These are phyloP conservation scores for Ogataea pilisensis DNA, from an alignment of 805 yeast species.

Conservation along the genomic window DNA sequence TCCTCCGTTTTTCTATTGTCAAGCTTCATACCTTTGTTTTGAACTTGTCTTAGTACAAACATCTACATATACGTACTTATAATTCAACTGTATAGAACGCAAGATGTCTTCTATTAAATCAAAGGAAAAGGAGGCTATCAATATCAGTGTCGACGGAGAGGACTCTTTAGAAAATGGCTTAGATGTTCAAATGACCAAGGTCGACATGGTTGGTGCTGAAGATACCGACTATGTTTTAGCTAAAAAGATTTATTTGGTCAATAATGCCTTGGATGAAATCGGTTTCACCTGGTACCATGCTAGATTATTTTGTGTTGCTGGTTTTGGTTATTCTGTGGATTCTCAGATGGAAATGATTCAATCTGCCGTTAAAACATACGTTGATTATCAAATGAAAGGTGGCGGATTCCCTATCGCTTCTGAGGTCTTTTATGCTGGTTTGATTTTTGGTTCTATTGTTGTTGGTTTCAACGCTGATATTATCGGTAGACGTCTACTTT, in stretches of 20 bases:
- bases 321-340: constrained; percentile 55
- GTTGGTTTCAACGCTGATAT: constrained; percentile 57
- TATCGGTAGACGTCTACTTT: constrained; percentile 50
- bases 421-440: constrained; percentile 46
- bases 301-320: constrained; percentile 46
- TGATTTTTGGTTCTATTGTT: constrained; percentile 48
- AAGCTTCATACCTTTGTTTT: not conserved
- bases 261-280: constrained; percentile 55
- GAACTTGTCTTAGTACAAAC: not conserved
- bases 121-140: constrained; percentile 5
- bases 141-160: not conserved
- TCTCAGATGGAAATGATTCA: constrained; percentile 48
- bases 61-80: constrained; percentile 1
- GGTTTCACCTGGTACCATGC: constrained; percentile 57
- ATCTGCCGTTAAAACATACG: constrained; percentile 41
- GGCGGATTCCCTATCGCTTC: constrained; percentile 41
- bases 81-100: not conserved
- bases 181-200: constrained; percentile 8
- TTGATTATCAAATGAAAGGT: constrained; percentile 44
- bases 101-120: constrained; percentile 1
- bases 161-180: constrained; percentile 13
- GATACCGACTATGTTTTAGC: constrained; percentile 34
- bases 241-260: constrained; percentile 41
- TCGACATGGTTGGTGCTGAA: constrained; percentile 22
- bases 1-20: too few relatives aligned